Conservation (phyloP, 176 grass and related monocot species). For the Aegilops tauschii region DNA sequence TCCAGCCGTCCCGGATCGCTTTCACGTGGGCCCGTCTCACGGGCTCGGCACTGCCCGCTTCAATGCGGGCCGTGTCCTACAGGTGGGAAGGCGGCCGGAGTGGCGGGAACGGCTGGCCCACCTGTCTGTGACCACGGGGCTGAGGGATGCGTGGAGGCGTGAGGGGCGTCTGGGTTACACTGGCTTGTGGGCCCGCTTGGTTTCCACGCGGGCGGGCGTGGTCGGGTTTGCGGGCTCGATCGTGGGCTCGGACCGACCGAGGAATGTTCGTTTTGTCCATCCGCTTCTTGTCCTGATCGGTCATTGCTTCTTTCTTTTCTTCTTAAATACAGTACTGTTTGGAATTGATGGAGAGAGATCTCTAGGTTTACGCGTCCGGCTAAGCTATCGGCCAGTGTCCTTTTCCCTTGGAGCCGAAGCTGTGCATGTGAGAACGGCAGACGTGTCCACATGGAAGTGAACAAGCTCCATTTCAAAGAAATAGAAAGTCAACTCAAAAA, state of each 20-base stretch:
- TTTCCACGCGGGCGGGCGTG: not conserved
- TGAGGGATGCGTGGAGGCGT: too few relatives aligned
- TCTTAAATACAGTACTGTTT: not conserved
- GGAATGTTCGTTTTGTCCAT: not conserved
- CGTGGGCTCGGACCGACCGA: not conserved
- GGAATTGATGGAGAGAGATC: not conserved
- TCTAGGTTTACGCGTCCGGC: not conserved
- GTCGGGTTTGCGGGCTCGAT: not conserved
- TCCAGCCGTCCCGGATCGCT: slow-evolving; percentile 16
- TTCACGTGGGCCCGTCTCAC: slow-evolving; percentile 36
- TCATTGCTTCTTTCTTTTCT: too few relatives aligned
- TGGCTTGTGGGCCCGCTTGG: not conserved
- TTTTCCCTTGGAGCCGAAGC: not conserved
- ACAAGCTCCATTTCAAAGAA: too few relatives aligned
- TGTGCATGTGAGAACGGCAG: not conserved
- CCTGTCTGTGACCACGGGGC: not conserved
- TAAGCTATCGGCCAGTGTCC: not conserved
- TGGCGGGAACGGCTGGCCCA: not conserved
- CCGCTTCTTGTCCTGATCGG: not conserved
- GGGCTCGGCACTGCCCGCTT: slow-evolving; percentile 20
- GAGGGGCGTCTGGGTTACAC: not conserved
- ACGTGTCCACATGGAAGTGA: not conserved
- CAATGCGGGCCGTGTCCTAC: slow-evolving; percentile 33
- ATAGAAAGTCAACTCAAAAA: too few relatives aligned
- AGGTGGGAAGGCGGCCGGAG: slow-evolving; percentile 2